Percentiles rank a stretch among this genome's conserved stretches.
Conservation (phyloP, 352 stramenopile species). For the Phytophthora rubi region DNA sequence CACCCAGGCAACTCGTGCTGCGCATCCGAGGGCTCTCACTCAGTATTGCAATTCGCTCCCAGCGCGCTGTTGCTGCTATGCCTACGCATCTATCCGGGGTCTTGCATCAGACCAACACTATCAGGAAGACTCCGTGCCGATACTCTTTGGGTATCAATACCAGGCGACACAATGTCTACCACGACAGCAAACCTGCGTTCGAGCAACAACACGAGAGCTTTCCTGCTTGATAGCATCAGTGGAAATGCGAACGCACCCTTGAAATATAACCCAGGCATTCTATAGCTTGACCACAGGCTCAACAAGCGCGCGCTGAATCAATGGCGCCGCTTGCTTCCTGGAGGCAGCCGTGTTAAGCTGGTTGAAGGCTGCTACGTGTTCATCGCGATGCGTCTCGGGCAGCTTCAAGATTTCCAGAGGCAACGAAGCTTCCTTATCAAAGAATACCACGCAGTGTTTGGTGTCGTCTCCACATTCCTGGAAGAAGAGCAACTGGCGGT, state of each 20-base stretch:
- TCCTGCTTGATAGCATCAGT: constrained; percentile 47
- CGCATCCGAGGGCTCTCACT: constrained; percentile 59
- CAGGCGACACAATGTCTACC: constrained; percentile 33
- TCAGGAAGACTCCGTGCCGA: constrained; percentile 55
- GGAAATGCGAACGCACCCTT: too few relatives aligned
- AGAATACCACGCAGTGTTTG: constrained; percentile 45
- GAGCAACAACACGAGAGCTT: constrained; percentile 54
- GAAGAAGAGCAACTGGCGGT: constrained; percentile 76
- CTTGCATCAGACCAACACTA: constrained; percentile 36
- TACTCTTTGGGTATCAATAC: constrained; percentile 72
- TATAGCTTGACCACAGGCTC: constrained; percentile 24
- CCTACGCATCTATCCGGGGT: constrained; percentile 43
- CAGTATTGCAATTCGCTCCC: constrained; percentile 72
- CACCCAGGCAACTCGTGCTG: constrained; percentile 72
- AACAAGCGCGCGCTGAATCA: constrained; percentile 59
- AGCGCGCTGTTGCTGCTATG: constrained; percentile 63
- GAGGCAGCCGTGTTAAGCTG: constrained; percentile 72
- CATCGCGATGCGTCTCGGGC: constrained; percentile 36
- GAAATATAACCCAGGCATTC: neutral
- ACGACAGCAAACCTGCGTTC: constrained; percentile 45
- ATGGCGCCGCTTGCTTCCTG: constrained; percentile 79
- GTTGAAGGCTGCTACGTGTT: constrained; percentile 48
- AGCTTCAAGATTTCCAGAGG: constrained; percentile 48
- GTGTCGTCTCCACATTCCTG: constrained; percentile 34
- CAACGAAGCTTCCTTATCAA: constrained; percentile 48